Evolutionary conservation across 192 early-diverging fungal species (phyloP).

Genomic region (Dimargaris xerosporica): DNA sequence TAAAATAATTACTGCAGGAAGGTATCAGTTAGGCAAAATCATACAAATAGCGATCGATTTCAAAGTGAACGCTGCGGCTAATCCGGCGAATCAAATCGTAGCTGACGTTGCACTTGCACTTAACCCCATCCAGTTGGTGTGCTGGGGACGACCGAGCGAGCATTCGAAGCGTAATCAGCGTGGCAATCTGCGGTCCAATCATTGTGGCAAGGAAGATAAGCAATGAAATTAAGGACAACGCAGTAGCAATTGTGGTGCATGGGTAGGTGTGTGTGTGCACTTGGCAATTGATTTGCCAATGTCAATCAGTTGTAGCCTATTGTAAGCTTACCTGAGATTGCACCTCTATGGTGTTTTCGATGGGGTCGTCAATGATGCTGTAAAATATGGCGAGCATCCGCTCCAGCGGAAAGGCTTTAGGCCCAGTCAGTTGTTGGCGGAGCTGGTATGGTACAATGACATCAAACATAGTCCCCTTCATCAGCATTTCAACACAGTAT

Average conservation of each 20-base stretch:
- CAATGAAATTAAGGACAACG: background rate
- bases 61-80: conserved; percentile 65
- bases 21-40: conserved; percentile 18
- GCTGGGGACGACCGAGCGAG: conserved; percentile 51
- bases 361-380: conserved; percentile 55
- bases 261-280: background rate
- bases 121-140: conserved; percentile 67
- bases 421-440: conserved; percentile 79
- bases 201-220: background rate
- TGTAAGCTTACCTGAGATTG: conserved; percentile 32
- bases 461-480: background rate
- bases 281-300: background rate
- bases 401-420: conserved; percentile 87
- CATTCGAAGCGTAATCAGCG: conserved; percentile 62
- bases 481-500: background rate
- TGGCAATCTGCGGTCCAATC: conserved; percentile 52
- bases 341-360: conserved; percentile 62
- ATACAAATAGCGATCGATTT: conserved; percentile 68
- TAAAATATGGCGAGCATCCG: conserved; percentile 96
- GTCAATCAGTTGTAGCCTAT: background rate
- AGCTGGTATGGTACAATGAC: conserved; percentile 16
- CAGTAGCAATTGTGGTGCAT: background rate
- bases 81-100: conserved; percentile 61
- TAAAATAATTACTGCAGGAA: too few relatives aligned
- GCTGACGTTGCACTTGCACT: conserved; percentile 79